Evolutionary conservation across 148 eudicot genomes (phyloP).

Genomic region (Camellia granthamiana): DNA sequence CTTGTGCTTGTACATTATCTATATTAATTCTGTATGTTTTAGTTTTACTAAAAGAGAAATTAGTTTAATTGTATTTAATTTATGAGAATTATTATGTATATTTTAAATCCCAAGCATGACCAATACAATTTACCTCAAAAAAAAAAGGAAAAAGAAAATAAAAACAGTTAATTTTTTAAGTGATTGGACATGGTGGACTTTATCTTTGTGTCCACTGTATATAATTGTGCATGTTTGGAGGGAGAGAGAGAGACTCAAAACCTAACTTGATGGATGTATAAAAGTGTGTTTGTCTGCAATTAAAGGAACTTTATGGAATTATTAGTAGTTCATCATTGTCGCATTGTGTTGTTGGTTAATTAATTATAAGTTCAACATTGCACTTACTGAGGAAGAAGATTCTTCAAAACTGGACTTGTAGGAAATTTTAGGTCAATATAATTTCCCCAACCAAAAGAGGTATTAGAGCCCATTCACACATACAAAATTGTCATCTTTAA

Average conservation of each 20-base stretch:
- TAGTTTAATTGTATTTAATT: no score
- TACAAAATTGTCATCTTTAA: no score
- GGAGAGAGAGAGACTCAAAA: conserved; percentile 4
- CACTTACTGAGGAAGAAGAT: conserved; percentile 10
- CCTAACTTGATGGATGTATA: background rate
- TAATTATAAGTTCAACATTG: background rate
- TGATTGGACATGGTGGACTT: background rate
- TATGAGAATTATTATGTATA: no score
- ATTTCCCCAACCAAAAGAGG: conserved; percentile 15
- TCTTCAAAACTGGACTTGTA: conserved; percentile 10
- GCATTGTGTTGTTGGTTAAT: background rate
- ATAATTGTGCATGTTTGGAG: background rate
- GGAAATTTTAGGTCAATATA: background rate
- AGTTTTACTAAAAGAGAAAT: no score
- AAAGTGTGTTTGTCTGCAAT: background rate
- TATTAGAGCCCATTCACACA: background rate
- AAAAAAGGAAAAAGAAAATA: no score
- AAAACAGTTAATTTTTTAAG: background rate
- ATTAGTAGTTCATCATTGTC: background rate
- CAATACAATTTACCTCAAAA: no score
- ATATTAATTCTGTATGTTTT: no score
- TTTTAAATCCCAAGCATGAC: no score
- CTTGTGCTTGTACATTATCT: no score
- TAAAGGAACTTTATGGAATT: background rate
- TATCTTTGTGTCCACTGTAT: background rate